These are phyloP conservation scores for Leccinum uliginosum DNA, from an alignment of 768 basidiomycete genomes.

Conservation along the genomic window DNA sequence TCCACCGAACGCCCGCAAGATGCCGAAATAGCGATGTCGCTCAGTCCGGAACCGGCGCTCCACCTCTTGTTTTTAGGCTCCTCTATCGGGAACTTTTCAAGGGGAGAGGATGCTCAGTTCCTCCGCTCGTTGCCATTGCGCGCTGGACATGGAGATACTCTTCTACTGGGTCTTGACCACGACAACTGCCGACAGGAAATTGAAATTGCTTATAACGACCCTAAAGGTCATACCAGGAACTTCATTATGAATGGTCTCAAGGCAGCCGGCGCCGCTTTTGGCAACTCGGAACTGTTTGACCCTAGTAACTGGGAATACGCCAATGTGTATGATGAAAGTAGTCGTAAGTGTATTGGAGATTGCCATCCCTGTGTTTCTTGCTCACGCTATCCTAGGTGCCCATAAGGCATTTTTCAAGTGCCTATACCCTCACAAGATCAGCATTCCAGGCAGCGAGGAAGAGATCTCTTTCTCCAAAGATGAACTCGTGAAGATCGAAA, in stretches of 20 bases:
- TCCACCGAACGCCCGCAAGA: slow-evolving; percentile 20
- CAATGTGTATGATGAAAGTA: slow-evolving; percentile 51
- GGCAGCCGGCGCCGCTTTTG: slow-evolving; percentile 63
- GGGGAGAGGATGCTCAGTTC: slow-evolving; percentile 67
- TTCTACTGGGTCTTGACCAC: slow-evolving; percentile 90
- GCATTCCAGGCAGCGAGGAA: slow-evolving; percentile 42
- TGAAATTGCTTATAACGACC: slow-evolving; percentile 85
- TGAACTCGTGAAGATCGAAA: slow-evolving; percentile 83
- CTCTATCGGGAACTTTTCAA: slow-evolving; percentile 84
- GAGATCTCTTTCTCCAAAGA: slow-evolving; percentile 55
- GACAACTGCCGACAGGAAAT: slow-evolving; percentile 66
- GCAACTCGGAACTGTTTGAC: slow-evolving; percentile 60
- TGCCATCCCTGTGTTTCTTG: neutral
- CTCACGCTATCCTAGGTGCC: slow-evolving; percentile 44
- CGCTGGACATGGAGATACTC: slow-evolving; percentile 69
- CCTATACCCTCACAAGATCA: slow-evolving; percentile 51
- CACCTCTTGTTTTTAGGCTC: slow-evolving; percentile 92
- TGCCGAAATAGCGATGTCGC: slow-evolving; percentile 26
- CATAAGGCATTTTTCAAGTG: slow-evolving; percentile 86
- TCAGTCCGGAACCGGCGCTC: slow-evolving; percentile 54
- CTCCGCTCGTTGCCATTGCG: slow-evolving; percentile 76
- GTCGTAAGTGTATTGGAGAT: slow-evolving; percentile 33
- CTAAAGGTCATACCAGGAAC: slow-evolving; percentile 59
- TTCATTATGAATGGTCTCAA: slow-evolving; percentile 88
- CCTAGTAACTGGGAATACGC: slow-evolving; percentile 74